Evolutionary conservation across 129 eudicot genomes (phyloP).

Genomic region (Solidago caesia): DNA sequence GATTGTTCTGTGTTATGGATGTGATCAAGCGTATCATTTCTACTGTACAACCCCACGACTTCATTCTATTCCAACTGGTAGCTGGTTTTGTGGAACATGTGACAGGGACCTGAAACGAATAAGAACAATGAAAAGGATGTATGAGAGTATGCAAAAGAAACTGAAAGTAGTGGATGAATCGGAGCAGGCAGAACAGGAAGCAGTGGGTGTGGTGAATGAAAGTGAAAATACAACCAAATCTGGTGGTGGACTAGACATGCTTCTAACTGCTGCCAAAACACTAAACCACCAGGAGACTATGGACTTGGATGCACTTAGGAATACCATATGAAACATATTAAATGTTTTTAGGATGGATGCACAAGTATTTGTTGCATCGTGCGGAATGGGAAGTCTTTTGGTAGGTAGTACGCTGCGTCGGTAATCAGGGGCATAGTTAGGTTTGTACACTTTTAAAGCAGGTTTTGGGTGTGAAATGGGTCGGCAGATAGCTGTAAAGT

Average conservation of each 20-base stretch:
- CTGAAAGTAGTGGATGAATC: constrained; percentile 32
- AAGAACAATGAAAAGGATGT: constrained; percentile 41
- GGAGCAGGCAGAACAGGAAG: constrained; percentile 6
- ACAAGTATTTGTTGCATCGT: constrained; percentile 7
- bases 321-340: constrained; percentile 14
- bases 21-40: constrained; percentile 85
- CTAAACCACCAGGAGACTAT: constrained; percentile 42
- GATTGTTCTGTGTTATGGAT: constrained; percentile 81
- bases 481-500: neutral
- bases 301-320: constrained; percentile 27
- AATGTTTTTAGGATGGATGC: neutral
- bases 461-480: neutral
- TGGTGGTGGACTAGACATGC: constrained; percentile 89
- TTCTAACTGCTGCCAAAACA: constrained; percentile 66
- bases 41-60: constrained; percentile 74
- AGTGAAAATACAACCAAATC: constrained; percentile 31
- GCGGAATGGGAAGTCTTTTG: constrained; percentile 19
- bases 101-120: constrained; percentile 48
- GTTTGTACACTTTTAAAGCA: constrained; percentile 18
- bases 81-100: constrained; percentile 80
- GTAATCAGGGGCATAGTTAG: neutral
- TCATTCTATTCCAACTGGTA: constrained; percentile 53
- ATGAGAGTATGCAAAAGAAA: constrained; percentile 34
- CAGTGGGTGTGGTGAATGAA: constrained; percentile 17
- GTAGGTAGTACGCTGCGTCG: constrained; percentile 17